Evolutionary conservation across 345 rosid genomes (phyloP).

Genomic region (Rhodomyrtus tomentosa): DNA sequence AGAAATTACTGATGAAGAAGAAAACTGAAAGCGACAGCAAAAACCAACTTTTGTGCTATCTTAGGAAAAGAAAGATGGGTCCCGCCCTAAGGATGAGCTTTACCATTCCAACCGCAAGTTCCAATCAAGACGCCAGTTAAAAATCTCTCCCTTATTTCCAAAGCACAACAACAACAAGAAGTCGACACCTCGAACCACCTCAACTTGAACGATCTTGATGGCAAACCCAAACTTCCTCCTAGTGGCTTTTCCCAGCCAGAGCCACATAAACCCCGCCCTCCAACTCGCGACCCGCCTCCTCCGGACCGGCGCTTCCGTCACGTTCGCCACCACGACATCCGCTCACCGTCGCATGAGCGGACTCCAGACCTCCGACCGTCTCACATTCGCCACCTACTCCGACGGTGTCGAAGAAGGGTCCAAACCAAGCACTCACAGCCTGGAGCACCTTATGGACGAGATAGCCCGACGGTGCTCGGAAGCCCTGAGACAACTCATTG

Average conservation of each 20-base stretch:
- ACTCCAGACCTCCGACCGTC: constrained; percentile 3
- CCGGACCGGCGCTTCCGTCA: constrained; percentile 27
- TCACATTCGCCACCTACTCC: constrained; percentile 33
- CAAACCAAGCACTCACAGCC: constrained; percentile 8
- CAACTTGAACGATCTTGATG: neutral
- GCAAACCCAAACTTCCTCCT: constrained; percentile 16
- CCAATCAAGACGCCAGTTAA: neutral
- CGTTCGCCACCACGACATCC: constrained; percentile 22
- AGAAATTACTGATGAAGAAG: neutral
- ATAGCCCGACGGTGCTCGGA: constrained; percentile 26
- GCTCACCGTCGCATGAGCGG: constrained; percentile 31
- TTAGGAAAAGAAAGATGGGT: neutral
- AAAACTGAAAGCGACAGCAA: neutral
- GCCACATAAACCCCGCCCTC: constrained; percentile 55
- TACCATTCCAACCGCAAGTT: neutral
- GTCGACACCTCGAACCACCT: neutral
- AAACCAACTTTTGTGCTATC: neutral
- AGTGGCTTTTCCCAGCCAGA: constrained; percentile 33
- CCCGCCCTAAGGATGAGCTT: neutral
- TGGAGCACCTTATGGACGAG: constrained; percentile 10
- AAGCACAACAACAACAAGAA: neutral
- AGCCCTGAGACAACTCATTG: constrained; percentile 23
- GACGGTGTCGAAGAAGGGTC: constrained; percentile 47
- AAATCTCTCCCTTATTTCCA: neutral
- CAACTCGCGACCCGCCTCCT: constrained; percentile 45